Percentiles rank a stretch among this genome's conserved stretches.
These are phyloP conservation scores for Mycena polygramma DNA, from an alignment of 768 basidiomycete genomes.

Conservation along the genomic window DNA sequence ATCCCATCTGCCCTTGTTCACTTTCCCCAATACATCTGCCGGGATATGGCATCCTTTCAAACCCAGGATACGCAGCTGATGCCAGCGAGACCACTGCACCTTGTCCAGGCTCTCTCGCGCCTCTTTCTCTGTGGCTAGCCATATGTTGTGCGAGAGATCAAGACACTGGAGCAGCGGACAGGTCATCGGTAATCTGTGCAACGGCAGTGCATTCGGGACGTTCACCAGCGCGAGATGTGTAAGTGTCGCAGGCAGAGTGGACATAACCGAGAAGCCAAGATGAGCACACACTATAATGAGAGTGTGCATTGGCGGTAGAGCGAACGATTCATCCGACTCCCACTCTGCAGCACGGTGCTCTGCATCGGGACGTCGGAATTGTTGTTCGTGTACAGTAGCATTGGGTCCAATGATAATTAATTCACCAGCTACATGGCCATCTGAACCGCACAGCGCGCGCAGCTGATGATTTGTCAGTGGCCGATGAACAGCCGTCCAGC, in stretches of 20 bases:
- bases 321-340: constrained; percentile 58
- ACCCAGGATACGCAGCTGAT: constrained; percentile 65
- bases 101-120: constrained; percentile 57
- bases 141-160: constrained; percentile 77
- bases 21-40: constrained; percentile 52
- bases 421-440: constrained; percentile 73
- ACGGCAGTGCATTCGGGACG: constrained; percentile 59
- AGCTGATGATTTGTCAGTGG: constrained; percentile 68
- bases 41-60: constrained; percentile 67
- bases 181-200: constrained; percentile 68
- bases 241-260: constrained; percentile 73
- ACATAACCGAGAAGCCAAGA: constrained; percentile 58
- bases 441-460: constrained; percentile 60
- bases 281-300: constrained; percentile 65
- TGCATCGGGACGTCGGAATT: constrained; percentile 47
- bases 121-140: constrained; percentile 51
- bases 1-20: constrained; percentile 77
- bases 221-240: constrained; percentile 72
- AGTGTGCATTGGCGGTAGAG: constrained; percentile 54
- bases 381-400: constrained; percentile 57
- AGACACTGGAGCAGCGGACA: constrained; percentile 75
- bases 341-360: constrained; percentile 48
- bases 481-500: constrained; percentile 67
- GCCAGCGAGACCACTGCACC: constrained; percentile 72
- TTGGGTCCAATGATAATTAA: constrained; percentile 72